A percentile compares a stretch with the other conserved stretches of the same genome.
phyloP scores from a whole-genome alignment of 2,329 filamentous ascomycete genomes.

The Leptographium lundbergii region DNA sequence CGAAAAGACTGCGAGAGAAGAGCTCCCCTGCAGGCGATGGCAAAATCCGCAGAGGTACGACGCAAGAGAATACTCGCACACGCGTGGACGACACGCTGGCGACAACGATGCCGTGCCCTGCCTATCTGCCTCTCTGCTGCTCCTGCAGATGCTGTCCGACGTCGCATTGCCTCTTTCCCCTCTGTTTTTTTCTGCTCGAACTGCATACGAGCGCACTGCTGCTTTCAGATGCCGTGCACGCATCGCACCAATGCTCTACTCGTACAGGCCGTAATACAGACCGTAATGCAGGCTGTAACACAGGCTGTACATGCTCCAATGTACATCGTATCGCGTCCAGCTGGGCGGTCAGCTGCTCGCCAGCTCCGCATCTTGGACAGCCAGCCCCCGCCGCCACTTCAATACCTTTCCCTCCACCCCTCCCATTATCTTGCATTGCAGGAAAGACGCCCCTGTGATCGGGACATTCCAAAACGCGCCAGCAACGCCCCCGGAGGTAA shows the following conservation, averaged over 20 bases:
- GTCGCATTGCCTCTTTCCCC: background rate
- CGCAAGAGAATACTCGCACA: background rate
- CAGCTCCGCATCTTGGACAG: background rate
- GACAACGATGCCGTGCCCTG: background rate
- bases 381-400: background rate
- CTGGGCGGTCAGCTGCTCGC: background rate
- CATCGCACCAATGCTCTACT: background rate
- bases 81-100: background rate
- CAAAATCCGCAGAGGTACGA: background rate
- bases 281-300: background rate
- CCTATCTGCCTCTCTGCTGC: too few relatives aligned
- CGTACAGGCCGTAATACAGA: background rate
- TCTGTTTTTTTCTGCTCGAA: background rate
- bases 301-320: background rate
- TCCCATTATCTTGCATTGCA: constrained; percentile 10
- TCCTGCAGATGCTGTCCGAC: background rate
- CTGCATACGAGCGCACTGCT: background rate
- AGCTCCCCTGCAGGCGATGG: background rate
- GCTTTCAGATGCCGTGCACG: background rate
- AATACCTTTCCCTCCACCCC: background rate
- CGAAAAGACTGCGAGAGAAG: background rate
- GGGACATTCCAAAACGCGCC: background rate
- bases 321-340: background rate
- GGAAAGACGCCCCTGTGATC: constrained; percentile 3
- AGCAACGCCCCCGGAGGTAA: background rate